Conservation (phyloP, 352 stramenopile genomes). For the Globisporangium camurandrum region DNA sequence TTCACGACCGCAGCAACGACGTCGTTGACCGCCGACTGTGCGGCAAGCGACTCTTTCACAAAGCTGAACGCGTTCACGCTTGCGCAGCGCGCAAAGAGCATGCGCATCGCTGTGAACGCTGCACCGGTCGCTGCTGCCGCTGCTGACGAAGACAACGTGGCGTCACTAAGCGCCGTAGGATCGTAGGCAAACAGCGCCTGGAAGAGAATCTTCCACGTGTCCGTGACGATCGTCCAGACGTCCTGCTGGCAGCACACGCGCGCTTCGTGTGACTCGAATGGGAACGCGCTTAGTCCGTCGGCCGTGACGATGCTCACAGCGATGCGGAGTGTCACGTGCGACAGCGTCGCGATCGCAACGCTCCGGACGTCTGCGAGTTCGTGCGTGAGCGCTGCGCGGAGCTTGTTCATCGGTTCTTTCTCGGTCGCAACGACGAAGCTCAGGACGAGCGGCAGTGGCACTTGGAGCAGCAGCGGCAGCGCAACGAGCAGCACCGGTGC, state of each 20-base stretch:
- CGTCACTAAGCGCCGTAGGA: background rate
- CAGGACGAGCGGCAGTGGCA: conserved; percentile 53
- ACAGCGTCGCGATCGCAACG: conserved; percentile 48
- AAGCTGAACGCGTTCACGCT: conserved; percentile 25
- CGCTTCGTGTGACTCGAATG: conserved; percentile 79
- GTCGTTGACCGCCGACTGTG: conserved; percentile 54
- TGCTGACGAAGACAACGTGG: no score
- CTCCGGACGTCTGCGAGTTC: conserved; percentile 54
- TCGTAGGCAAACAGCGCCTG: conserved; percentile 33
- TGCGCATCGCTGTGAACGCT: conserved; percentile 54
- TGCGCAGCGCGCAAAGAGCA: conserved; percentile 43
- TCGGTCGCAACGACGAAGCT: conserved; percentile 57
- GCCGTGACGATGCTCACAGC: conserved; percentile 35
- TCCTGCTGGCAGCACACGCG: conserved; percentile 79
- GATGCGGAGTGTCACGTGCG: conserved; percentile 41
- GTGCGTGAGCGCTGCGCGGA: conserved; percentile 58
- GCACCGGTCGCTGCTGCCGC: conserved; percentile 21
- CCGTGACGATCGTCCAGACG: conserved; percentile 57
- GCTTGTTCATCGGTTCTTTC: conserved; percentile 73
- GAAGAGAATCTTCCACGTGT: conserved; percentile 81
- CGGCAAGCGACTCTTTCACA: conserved; percentile 18
- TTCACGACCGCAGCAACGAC: conserved; percentile 59
- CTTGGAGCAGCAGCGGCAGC: conserved; percentile 43
- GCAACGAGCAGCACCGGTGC: conserved; percentile 35
- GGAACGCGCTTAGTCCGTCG: conserved; percentile 58